Evolutionary conservation across 805 yeast genomes (phyloP), one percentile per base, ranked within the genome.

Genomic region (Spathaspora arborariae): DNA sequence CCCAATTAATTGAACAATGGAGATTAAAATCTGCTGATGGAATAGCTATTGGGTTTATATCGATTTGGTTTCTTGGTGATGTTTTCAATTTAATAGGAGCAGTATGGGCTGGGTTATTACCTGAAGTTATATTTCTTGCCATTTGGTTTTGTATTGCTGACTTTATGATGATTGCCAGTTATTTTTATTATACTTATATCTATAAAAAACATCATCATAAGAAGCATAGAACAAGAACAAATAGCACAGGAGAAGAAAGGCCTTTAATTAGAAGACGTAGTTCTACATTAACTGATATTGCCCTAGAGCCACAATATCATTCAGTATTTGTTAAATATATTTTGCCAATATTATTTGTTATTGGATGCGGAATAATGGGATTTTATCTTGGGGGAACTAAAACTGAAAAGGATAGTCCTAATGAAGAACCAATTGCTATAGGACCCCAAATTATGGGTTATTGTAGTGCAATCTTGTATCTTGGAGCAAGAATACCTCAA

Each of bases 1-100:
- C 95, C 0, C 95, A 86, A 60, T 72, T 86, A 41, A 75, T 86
- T 20, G 95, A 86, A 60, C 92, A 86, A 65, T 87, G 90, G 90
- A 66, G 86, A 45, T 65, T 81, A 45, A 81, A 86, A 57, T 76
- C 82, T 15, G 87, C 89, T 3, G 91, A 85, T 27, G 95, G 95
- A 5, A 80, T 86, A 20, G 80, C 92, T 34, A 74, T 84, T 26
- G 77, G 82, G 5, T 85, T 87, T 56, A 74, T 86, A 20, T 53
- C 76, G 9, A 76, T 82, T 44, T 86, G 94, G 94, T 74, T 84
- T 35, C 54, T 81, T 15, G 94, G 94, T 3, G 95, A 86, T 56
- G 44, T 85, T 7, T 73, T 82, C 52, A 87, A 86, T 59, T 68
- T 87, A 33, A 56, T 70, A 1, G 95, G 95, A 2, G 69, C 91